These are phyloP conservation scores for Russula brevipes DNA, from an alignment of 768 basidiomycete species.

Conservation along the genomic window DNA sequence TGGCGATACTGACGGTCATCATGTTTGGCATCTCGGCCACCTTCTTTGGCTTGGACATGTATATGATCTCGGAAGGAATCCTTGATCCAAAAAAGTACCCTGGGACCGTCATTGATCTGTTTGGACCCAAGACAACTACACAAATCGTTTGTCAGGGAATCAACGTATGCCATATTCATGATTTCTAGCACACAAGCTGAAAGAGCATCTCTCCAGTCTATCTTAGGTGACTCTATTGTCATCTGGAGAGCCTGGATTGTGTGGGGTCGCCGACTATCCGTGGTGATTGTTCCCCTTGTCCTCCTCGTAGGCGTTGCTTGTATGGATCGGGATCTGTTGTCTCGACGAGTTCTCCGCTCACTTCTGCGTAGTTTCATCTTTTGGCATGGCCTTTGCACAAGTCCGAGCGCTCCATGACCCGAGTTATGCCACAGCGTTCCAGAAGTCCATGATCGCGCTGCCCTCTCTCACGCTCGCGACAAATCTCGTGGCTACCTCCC, in stretches of 20 bases:
- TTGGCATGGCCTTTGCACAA: slow-evolving; percentile 5
- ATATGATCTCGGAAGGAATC: slow-evolving; percentile 6
- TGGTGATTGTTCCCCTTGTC: slow-evolving; percentile 11
- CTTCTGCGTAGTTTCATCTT: slow-evolving; percentile 7
- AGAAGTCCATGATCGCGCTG: slow-evolving; percentile 3
- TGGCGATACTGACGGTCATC: slow-evolving; percentile 11
- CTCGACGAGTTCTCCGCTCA: background rate
- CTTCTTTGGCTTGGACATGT: slow-evolving; percentile 8
- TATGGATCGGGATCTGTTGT: background rate
- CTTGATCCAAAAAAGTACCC: slow-evolving; percentile 11
- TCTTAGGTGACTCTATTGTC: slow-evolving; percentile 19
- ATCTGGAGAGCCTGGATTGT: slow-evolving; percentile 24
- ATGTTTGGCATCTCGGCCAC: slow-evolving; percentile 17
- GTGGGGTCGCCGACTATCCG: slow-evolving; percentile 7
- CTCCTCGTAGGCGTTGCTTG: slow-evolving; percentile 16
- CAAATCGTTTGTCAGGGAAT: slow-evolving; percentile 7
- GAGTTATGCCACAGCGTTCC: background rate
- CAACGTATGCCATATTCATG: slow-evolving; percentile 2
- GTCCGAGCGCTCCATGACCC: background rate
- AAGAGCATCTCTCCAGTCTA: background rate
- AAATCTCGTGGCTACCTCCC: slow-evolving; percentile 8
- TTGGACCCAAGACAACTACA: background rate
- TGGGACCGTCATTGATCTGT: background rate
- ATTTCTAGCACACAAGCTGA: background rate
- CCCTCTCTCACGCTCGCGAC: slow-evolving; percentile 16